A percentile compares a stretch with the other conserved stretches of the same genome.
These are phyloP conservation scores for Pogostemon cablin DNA, from an alignment of 257 asterid genomes.

Conservation along the genomic window DNA sequence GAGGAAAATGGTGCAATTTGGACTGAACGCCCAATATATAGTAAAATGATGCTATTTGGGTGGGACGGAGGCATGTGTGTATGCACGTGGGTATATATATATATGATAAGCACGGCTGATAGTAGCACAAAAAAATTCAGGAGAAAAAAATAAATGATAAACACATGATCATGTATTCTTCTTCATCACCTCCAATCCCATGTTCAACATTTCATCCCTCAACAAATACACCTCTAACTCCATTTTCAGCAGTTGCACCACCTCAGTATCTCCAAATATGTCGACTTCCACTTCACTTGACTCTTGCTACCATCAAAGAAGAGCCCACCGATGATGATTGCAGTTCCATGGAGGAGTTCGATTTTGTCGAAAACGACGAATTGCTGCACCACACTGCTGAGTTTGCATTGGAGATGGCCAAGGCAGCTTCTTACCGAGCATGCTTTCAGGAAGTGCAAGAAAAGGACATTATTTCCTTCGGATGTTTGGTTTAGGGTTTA, in stretches of 20 bases:
- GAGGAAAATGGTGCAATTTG: no score
- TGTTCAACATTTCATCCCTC: background rate
- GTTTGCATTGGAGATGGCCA: slow-evolving; percentile 10
- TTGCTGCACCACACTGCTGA: slow-evolving; percentile 8
- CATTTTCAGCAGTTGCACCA: slow-evolving; percentile 35
- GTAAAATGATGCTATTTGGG: no score
- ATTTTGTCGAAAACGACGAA: background rate
- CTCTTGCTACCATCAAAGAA: slow-evolving; percentile 29
- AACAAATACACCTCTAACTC: background rate
- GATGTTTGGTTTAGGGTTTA: background rate
- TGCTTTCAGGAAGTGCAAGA: slow-evolving; percentile 22
- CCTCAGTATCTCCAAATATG: slow-evolving; percentile 25
- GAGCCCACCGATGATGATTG: background rate
- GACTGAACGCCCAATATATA: no score
- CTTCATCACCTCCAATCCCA: background rate
- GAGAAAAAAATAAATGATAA: no score
- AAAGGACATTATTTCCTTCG: background rate
- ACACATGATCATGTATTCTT: slow-evolving; percentile 2
- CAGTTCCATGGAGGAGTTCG: background rate
- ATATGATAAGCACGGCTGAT: no score
- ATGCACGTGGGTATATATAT: no score
- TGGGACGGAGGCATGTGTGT: no score
- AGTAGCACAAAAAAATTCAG: no score
- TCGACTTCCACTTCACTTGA: slow-evolving; percentile 3
- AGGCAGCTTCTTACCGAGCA: slow-evolving; percentile 1